These are phyloP conservation scores for Dimocarpus longan DNA, from an alignment of 345 rosid genomes.

Conservation along the genomic window DNA sequence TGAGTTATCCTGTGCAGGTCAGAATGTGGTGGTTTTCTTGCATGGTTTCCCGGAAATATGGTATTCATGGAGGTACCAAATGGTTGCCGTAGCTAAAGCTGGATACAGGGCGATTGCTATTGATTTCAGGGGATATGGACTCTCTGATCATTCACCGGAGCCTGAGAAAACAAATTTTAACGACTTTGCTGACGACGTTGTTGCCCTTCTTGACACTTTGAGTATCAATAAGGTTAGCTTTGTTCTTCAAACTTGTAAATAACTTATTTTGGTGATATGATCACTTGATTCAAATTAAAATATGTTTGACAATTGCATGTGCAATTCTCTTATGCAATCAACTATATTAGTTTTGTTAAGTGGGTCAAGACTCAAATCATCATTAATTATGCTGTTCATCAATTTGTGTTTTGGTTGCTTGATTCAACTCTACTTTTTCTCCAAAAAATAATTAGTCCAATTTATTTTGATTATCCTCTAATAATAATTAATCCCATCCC, in stretches of 20 bases:
- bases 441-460: too few species aligned
- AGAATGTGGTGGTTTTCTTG: constrained; percentile 36
- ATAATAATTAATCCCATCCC: too few species aligned
- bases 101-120: constrained; percentile 36
- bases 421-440: too few species aligned
- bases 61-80: constrained; percentile 53
- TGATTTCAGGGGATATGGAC: constrained; percentile 53
- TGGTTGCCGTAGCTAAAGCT: constrained; percentile 35
- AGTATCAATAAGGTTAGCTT: constrained; percentile 33
- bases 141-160: constrained; percentile 38
- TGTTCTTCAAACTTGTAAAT: background rate
- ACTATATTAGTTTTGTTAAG: too few species aligned
- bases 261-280: background rate
- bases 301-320: background rate
- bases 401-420: too few species aligned
- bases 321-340: background rate
- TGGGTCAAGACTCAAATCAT: background rate
- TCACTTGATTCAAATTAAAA: background rate
- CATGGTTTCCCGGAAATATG: constrained; percentile 48
- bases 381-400: too few species aligned
- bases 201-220: constrained; percentile 37
- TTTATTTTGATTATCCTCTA: too few species aligned
- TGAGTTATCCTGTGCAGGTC: constrained; percentile 17
- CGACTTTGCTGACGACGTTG: constrained; percentile 34
- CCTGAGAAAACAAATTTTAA: constrained; percentile 33